Percentiles rank a stretch among this genome's conserved stretches.
phyloP scores from a whole-genome alignment of 768 basidiomycete genomes.

The Thelephora aurantiotincta region DNA sequence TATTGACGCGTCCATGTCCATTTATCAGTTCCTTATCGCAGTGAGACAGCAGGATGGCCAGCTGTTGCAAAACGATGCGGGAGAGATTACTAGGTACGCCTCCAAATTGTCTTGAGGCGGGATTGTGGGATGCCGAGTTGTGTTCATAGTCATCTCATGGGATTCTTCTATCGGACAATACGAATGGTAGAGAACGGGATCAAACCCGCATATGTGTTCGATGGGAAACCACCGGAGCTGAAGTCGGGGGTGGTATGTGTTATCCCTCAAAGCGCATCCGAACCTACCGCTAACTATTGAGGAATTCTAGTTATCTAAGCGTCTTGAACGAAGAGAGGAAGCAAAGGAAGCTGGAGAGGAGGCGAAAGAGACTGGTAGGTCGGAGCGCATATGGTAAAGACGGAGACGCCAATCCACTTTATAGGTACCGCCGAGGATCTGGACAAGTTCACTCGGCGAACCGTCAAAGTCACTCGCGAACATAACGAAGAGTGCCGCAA shows the following conservation, averaged over 20 bases:
- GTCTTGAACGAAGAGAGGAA: conserved; percentile 82
- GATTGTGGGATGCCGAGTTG: neutral
- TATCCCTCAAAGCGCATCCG: neutral
- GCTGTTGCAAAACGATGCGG: conserved; percentile 91
- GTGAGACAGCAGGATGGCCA: conserved; percentile 95
- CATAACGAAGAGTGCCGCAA: conserved; percentile 93
- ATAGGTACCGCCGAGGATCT: conserved; percentile 80
- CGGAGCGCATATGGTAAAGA: neutral
- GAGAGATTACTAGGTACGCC: conserved; percentile 76
- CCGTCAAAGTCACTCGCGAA: conserved; percentile 88
- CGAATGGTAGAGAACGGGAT: conserved; percentile 98
- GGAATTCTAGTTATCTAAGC: conserved; percentile 69
- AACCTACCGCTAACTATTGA: neutral
- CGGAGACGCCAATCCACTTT: neutral
- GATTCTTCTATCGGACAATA: conserved; percentile 95
- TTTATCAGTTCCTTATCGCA: conserved; percentile 96
- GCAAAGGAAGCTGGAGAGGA: conserved; percentile 93
- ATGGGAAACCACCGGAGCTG: conserved; percentile 95
- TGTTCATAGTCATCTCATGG: conserved; percentile 78
- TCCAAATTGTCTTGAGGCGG: neutral
- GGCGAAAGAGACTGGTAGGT: conserved; percentile 79
- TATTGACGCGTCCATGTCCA: conserved; percentile 95
- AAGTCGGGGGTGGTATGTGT: conserved; percentile 88
- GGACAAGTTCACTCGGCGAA: conserved; percentile 78
- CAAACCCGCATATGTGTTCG: conserved; percentile 96